Base-by-base conservation (phyloP, 1,139 yeast genomes). In the Diutina ranongensis region DNA sequence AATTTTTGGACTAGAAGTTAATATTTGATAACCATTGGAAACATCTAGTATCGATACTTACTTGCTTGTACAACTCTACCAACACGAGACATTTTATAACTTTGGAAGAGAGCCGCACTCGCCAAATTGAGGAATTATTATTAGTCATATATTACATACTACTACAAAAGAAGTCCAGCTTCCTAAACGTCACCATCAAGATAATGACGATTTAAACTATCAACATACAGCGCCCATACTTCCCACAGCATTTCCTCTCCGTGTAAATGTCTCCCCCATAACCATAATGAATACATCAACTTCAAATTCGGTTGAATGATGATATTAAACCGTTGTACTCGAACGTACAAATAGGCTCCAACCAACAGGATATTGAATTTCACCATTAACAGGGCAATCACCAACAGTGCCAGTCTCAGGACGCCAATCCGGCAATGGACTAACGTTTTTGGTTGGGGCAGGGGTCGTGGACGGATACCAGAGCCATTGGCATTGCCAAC, bases 401-500 rank as follows among this genome's bases (percentile, higher is more conserved):
- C 83, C 36, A 89, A 83, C 0, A 95, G 80, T 0, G 96, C 97
- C 20, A 94, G 83, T 47, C 97, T 68, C 0, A 95, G 85, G 3
- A 88, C 97, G 1, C 97, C 97, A 47, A 85, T 94, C 56, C 87
- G 80, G 58, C 97, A 88, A 59, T 88, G 96, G 16, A 86, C 87
- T 47, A 88, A 64, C 0, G 86, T 80, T 35, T 71, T 77, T 41
- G 71, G 75, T 28, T 55, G 58, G 1, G 48, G 45, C 12, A 15
- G 16, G 3, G 40, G 40, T 3, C 40, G 40, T 2, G 40, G 40
- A 2, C 40, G 27, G 13, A 21, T 12, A 20, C 13, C 16, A 3
- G 28, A 12, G 7, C 16, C 27, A 9, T 45, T 45, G 2, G 50
- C 46, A 2, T 61, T 60, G 34, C 59, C 54, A 16, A 58, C 55